phyloP scores from a whole-genome alignment of 2,329 filamentous ascomycete genomes.

The Amauroascus verrucosus region DNA sequence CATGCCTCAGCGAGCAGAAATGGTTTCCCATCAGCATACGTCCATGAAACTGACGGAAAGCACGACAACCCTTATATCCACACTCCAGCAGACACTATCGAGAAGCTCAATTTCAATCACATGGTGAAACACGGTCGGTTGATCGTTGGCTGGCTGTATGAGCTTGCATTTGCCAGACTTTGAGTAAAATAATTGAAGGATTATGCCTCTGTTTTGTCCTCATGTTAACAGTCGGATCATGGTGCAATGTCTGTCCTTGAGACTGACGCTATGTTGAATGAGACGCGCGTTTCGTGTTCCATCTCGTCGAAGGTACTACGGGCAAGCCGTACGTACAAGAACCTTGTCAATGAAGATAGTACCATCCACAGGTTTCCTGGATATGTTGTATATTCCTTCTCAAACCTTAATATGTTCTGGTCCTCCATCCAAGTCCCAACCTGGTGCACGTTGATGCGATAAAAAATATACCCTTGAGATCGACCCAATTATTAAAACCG shows the following conservation, averaged over 20 bases:
- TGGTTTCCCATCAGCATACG: slow-evolving; percentile 12
- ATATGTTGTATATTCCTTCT: background rate
- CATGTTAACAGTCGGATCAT: background rate
- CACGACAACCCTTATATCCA: slow-evolving; percentile 11
- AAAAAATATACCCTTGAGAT: no score
- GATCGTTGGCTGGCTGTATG: slow-evolving; percentile 10
- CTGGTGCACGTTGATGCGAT: no score
- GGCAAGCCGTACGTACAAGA: background rate
- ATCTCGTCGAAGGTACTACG: background rate
- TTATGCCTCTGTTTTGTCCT: background rate
- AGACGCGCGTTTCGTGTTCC: background rate
- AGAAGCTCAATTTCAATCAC: slow-evolving; percentile 11
- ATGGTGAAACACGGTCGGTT: slow-evolving; percentile 9
- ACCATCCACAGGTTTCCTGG: background rate
- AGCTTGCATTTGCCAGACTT: slow-evolving; percentile 9
- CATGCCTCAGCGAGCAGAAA: slow-evolving; percentile 8
- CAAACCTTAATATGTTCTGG: background rate
- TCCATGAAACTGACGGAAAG: slow-evolving; percentile 4
- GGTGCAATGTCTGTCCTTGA: background rate
- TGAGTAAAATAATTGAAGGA: background rate
- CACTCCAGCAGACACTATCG: slow-evolving; percentile 9
- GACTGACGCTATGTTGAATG: background rate
- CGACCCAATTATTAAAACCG: no score
- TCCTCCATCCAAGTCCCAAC: no score
- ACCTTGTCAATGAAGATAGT: background rate